Evolutionary conservation across 371 early-diverging fungal genomes (phyloP), one percentile per base, ranked within the genome.

Genomic region (Mucor irregularis): DNA sequence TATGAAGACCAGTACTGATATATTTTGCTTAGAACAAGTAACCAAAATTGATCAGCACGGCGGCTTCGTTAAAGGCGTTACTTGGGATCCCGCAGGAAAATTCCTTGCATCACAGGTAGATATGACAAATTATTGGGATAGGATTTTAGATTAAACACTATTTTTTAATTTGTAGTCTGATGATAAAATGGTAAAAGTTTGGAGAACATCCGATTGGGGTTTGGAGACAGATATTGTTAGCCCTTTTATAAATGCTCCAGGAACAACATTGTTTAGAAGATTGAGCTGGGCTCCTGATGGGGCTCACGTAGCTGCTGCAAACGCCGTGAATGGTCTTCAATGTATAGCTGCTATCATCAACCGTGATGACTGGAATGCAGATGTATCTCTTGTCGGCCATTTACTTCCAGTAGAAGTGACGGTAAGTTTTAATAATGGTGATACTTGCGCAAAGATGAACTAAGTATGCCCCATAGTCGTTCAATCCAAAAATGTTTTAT

Each of bases 211-310:
- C 4, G 94, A 96, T 61, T 96, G 98, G 96, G 69, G 71, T 14
- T 63, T 88, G 24, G 91, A 94, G 62, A 75, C 77, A 13, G 82
- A 81, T 10, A 83, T 97, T 4, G 73, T 73, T 3, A 85, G 78
- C 25, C 97, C 96, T 5, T 96, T 89, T 61, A 61, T 77, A 30
- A 82, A 86, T 57, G 89, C 91, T 14, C 77, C 85, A 3, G 81
- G 80, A n/a, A 88, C 90, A 3, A 95, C 97, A 2, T 91, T 95
- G 54, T 97, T 95, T 61, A 83, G 92, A 28, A 74, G 99, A 33
- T 81, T 95, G 54, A 87, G 93, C 59, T 99, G 99, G 99, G 88
- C 95, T 13, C 97, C 99, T 0, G 96, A 97, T 56, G 99, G 96
- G 11, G 83, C 85, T 22, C 90, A 88, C 61, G 73, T 99, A 13